phyloP scores from a whole-genome alignment of 352 stramenopile genomes.

The Pythium aquatile region DNA sequence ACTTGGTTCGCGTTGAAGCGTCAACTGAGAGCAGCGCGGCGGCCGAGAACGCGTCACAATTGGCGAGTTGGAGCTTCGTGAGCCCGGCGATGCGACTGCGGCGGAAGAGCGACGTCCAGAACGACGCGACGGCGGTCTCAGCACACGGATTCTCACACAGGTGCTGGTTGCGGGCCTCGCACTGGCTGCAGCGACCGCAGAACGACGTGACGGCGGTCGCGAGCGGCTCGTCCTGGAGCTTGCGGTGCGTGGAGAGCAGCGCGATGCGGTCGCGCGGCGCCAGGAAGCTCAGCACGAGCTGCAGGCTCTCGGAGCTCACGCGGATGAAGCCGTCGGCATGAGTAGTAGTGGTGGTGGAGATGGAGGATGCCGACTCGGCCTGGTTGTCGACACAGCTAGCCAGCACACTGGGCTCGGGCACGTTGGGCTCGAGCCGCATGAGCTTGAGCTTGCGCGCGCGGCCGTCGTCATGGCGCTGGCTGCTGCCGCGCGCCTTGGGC shows the following conservation, averaged over 20 bases:
- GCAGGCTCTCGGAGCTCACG: slow-evolving; percentile 45
- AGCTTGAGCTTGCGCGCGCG: slow-evolving; percentile 15
- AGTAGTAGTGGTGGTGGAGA: background rate
- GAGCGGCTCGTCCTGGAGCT: slow-evolving; percentile 41
- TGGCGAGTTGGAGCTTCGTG: slow-evolving; percentile 51
- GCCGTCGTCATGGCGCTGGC: background rate
- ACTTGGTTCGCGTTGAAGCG: slow-evolving; percentile 20
- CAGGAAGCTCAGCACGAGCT: slow-evolving; percentile 61
- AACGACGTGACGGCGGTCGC: slow-evolving; percentile 48
- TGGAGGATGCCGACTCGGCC: background rate
- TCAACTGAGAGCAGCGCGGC: slow-evolving; percentile 32
- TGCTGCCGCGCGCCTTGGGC: slow-evolving; percentile 1
- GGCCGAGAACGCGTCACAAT: slow-evolving; percentile 45
- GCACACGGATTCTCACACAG: slow-evolving; percentile 40
- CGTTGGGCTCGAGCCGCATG: slow-evolving; percentile 1
- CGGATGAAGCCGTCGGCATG: slow-evolving; percentile 11
- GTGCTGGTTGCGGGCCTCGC: slow-evolving; percentile 46
- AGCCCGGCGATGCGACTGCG: slow-evolving; percentile 33
- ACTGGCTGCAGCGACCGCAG: slow-evolving; percentile 55
- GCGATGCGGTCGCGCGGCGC: slow-evolving; percentile 53
- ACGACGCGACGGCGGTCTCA: slow-evolving; percentile 34
- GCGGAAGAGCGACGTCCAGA: slow-evolving; percentile 60
- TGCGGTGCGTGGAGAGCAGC: slow-evolving; percentile 43
- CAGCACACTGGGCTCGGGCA: background rate
- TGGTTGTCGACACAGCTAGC: background rate